Evolutionary conservation across 2,329 filamentous ascomycete species (phyloP).

Genomic region (Fusarium torreyae): DNA sequence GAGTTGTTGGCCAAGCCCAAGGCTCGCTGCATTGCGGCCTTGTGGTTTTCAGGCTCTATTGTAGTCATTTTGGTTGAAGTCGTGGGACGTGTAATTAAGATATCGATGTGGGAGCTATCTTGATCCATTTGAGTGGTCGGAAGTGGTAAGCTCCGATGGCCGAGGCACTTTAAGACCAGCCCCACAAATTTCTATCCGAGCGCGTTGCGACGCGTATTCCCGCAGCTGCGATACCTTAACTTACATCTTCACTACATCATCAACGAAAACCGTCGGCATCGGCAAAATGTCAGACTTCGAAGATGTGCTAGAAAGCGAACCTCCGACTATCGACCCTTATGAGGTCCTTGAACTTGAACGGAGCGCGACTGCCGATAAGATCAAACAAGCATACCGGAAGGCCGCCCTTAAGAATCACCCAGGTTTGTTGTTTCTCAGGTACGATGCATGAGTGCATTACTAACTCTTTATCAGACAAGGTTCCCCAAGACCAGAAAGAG

Average conservation of each 20-base stretch:
- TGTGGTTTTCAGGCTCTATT: slow-evolving; percentile 59
- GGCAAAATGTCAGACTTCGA: slow-evolving; percentile 64
- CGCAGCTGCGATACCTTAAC: slow-evolving; percentile 1
- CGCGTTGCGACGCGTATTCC: slow-evolving; percentile 46
- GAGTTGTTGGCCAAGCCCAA: slow-evolving; percentile 84
- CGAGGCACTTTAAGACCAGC: slow-evolving; percentile 46
- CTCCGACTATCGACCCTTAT: slow-evolving; percentile 82
- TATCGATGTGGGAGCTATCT: slow-evolving; percentile 4
- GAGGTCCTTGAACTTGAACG: slow-evolving; percentile 80
- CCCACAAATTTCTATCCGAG: slow-evolving; percentile 33
- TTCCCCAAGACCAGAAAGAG: slow-evolving; percentile 74
- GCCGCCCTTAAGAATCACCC: slow-evolving; percentile 89
- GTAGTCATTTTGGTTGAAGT: slow-evolving; percentile 42
- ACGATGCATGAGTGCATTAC: slow-evolving; percentile 2
- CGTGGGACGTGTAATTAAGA: background rate
- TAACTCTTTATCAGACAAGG: slow-evolving; percentile 77
- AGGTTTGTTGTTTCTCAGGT: slow-evolving; percentile 64
- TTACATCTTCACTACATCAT: slow-evolving; percentile 16
- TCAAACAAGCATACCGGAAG: slow-evolving; percentile 94
- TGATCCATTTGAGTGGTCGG: slow-evolving; percentile 28
- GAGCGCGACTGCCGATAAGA: slow-evolving; percentile 80
- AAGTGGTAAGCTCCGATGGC: slow-evolving; percentile 40
- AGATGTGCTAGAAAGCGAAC: slow-evolving; percentile 69
- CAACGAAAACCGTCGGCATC: slow-evolving; percentile 27
- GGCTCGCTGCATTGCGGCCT: slow-evolving; percentile 75